Percentiles rank a stretch among this genome's conserved stretches.
Evolutionary conservation across 768 basidiomycete genomes (phyloP).

Genomic region (Mycena capillaripes): DNA sequence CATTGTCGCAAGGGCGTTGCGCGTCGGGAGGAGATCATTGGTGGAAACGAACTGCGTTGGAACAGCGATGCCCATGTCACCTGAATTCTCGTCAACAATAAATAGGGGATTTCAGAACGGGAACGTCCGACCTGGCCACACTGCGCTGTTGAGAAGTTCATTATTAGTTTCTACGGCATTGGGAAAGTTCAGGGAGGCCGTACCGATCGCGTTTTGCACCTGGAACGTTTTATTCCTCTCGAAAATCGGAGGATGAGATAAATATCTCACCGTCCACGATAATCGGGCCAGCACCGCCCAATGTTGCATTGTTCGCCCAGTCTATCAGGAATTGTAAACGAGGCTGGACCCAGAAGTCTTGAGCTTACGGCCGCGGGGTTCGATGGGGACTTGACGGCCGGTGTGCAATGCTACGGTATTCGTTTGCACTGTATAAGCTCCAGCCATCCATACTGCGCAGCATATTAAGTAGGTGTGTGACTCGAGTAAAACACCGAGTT

Average conservation of each 20-base stretch:
- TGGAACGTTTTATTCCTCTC: neutral
- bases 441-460: constrained; percentile 69
- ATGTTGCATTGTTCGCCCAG: constrained; percentile 68
- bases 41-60: constrained; percentile 74
- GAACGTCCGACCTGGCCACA: constrained; percentile 62
- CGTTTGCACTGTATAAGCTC: constrained; percentile 75
- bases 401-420: constrained; percentile 67
- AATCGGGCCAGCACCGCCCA: constrained; percentile 71
- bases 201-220: constrained; percentile 71
- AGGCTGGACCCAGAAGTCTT: too few species aligned
- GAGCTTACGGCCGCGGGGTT: constrained; percentile 57
- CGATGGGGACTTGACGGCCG: constrained; percentile 63
- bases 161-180: neutral
- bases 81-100: constrained; percentile 40
- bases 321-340: too few species aligned
- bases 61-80: constrained; percentile 75
- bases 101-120: neutral
- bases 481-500: too few species aligned
- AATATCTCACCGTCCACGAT: constrained; percentile 63
- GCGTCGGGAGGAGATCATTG: constrained; percentile 67
- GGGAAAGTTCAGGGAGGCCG: constrained; percentile 7
- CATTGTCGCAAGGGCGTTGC: constrained; percentile 71
- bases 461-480: too few species aligned
- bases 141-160: constrained; percentile 57
- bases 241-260: too few species aligned